These are phyloP conservation scores for Neocucurbitaria cava DNA, from an alignment of 2,329 filamentous ascomycete genomes.

Conservation along the genomic window DNA sequence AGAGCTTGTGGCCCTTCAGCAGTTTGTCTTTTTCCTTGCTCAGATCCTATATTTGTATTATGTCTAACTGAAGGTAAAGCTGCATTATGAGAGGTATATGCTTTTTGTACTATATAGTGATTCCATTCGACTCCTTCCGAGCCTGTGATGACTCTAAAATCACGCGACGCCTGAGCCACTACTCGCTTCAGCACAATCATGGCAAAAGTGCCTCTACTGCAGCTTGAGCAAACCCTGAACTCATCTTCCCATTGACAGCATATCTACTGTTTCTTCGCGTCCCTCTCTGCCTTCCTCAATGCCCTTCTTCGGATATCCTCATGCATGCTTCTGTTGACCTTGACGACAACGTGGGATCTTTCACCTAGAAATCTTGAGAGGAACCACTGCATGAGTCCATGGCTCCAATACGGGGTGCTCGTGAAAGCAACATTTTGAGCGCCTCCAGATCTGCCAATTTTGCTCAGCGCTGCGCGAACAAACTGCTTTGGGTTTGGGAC, in stretches of 20 bases:
- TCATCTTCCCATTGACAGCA: neutral
- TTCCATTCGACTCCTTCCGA: too few species aligned
- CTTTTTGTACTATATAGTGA: too few species aligned
- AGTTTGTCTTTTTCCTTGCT: neutral
- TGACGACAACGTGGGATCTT: slow-evolving; percentile 64
- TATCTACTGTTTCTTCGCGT: slow-evolving; percentile 71
- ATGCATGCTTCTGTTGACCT: slow-evolving; percentile 75
- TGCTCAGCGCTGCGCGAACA: slow-evolving; percentile 77
- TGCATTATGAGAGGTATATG: too few species aligned
- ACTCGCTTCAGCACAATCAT: too few species aligned
- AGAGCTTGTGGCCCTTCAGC: neutral
- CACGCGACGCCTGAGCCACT: too few species aligned
- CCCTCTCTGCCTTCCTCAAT: slow-evolving; percentile 81
- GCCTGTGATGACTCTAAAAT: too few species aligned
- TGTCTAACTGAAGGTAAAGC: too few species aligned
- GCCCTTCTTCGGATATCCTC: slow-evolving; percentile 81
- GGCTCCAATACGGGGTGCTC: slow-evolving; percentile 92
- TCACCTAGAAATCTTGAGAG: slow-evolving; percentile 68
- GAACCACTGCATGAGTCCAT: slow-evolving; percentile 86
- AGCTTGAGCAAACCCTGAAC: too few species aligned
- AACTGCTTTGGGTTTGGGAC: slow-evolving; percentile 85
- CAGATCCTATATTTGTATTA: too few species aligned
- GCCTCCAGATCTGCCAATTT: slow-evolving; percentile 79
- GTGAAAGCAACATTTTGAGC: slow-evolving; percentile 82
- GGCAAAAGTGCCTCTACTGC: too few species aligned